These are phyloP conservation scores for Gyromitra esculenta DNA, from an alignment of 2,329 filamentous ascomycete species.

Conservation along the genomic window DNA sequence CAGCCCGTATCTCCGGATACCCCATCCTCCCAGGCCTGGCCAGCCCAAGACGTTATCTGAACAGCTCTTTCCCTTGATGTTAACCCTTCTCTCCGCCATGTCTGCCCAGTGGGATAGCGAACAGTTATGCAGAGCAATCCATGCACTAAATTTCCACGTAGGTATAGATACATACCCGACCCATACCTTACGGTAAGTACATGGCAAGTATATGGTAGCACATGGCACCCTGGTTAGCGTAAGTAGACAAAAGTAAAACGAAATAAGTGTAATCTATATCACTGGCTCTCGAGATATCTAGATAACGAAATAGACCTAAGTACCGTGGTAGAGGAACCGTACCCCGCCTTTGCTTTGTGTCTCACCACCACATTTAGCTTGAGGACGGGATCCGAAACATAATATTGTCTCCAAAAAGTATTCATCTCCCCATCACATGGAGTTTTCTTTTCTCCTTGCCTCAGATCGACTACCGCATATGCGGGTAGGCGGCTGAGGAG, in stretches of 20 bases:
- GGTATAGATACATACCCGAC: constrained; percentile 12
- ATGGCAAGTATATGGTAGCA: background rate
- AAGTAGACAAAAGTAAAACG: background rate
- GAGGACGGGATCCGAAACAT: constrained; percentile 26
- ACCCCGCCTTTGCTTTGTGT: constrained; percentile 32
- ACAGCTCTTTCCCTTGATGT: background rate
- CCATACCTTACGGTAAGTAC: background rate
- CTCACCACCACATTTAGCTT: constrained; percentile 2
- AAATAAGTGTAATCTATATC: constrained; percentile 4
- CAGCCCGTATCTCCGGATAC: background rate
- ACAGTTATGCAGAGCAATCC: background rate
- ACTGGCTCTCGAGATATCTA: constrained; percentile 3
- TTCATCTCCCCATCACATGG: constrained; percentile 13
- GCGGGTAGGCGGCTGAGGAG: background rate
- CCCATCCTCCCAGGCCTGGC: background rate
- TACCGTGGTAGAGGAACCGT: constrained; percentile 17
- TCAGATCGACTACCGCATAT: background rate
- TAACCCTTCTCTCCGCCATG: background rate
- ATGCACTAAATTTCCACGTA: constrained; percentile 3
- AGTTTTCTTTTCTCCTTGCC: background rate
- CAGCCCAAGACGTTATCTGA: constrained; percentile 41
- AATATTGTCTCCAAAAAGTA: background rate
- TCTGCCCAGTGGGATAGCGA: background rate
- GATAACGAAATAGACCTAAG: constrained; percentile 15
- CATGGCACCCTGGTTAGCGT: background rate